These are phyloP conservation scores for Plectosphaerella cucumerina DNA, from an alignment of 2,329 filamentous ascomycete species.

Conservation along the genomic window DNA sequence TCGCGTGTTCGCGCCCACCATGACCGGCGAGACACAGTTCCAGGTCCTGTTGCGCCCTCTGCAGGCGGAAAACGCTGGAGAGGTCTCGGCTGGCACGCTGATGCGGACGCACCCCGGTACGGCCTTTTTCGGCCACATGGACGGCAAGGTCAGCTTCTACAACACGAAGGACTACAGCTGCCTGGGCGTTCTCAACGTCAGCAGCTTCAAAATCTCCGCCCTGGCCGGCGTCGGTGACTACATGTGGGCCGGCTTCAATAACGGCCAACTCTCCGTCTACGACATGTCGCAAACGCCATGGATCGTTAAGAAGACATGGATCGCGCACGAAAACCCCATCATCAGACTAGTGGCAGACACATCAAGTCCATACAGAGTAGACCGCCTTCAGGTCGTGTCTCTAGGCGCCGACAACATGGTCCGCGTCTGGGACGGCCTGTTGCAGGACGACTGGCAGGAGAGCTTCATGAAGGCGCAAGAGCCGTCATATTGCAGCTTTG, in stretches of 20 bases:
- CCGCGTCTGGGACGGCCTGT: slow-evolving; percentile 84
- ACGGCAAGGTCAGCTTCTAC: slow-evolving; percentile 95
- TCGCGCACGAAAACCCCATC: slow-evolving; percentile 80
- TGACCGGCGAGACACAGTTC: slow-evolving; percentile 64
- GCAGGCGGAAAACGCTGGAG: slow-evolving; percentile 68
- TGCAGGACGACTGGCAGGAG: slow-evolving; percentile 95
- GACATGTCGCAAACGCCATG: slow-evolving; percentile 80
- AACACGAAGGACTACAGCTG: slow-evolving; percentile 73
- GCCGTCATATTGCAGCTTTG: slow-evolving; percentile 77
- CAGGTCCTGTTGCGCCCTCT: slow-evolving; percentile 72
- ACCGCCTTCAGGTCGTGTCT: slow-evolving; percentile 79
- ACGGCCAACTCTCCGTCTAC: slow-evolving; percentile 89
- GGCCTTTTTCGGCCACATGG: slow-evolving; percentile 85
- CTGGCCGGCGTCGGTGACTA: slow-evolving; percentile 75
- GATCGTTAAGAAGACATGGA: slow-evolving; percentile 92
- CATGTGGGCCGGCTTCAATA: slow-evolving; percentile 93
- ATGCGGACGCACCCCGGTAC: slow-evolving; percentile 71
- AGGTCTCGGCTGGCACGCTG: slow-evolving; percentile 79
- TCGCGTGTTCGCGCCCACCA: slow-evolving; percentile 72
- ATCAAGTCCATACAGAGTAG: slow-evolving; percentile 79
- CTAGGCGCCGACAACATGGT: slow-evolving; percentile 84
- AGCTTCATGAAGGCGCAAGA: slow-evolving; percentile 81
- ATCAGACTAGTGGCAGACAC: slow-evolving; percentile 72
- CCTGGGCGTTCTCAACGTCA: slow-evolving; percentile 77
- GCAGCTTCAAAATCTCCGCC: slow-evolving; percentile 91